phyloP scores from a whole-genome alignment of 192 early-diverging fungal genomes.

The Mortierella hygrophila region DNA sequence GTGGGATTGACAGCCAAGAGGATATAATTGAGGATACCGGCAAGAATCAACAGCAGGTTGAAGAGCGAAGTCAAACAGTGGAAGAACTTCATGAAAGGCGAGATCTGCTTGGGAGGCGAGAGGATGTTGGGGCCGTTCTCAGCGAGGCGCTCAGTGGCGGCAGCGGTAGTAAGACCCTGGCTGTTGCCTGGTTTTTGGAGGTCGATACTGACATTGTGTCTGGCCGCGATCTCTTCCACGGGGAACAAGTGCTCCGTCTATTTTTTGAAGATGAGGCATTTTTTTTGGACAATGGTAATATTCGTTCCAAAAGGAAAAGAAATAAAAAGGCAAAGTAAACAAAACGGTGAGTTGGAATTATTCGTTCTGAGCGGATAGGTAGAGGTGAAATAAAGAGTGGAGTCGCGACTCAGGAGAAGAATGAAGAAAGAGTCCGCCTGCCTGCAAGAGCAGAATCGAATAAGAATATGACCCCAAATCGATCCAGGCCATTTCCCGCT shows the following conservation, averaged over 20 bases:
- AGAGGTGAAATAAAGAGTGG: not conserved
- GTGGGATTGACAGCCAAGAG: conserved; percentile 82
- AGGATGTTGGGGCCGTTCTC: conserved; percentile 88
- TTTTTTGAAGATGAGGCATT: not conserved
- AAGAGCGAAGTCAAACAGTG: conserved; percentile 84
- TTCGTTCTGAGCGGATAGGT: not conserved
- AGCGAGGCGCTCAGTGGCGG: conserved; percentile 73
- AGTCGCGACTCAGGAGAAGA: not conserved
- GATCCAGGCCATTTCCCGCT: not conserved
- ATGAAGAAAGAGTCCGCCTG: not conserved
- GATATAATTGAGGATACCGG: conserved; percentile 87
- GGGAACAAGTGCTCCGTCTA: conserved; percentile 67
- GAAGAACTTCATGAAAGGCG: conserved; percentile 81
- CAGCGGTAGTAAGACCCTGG: conserved; percentile 72
- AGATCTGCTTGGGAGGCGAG: conserved; percentile 88
- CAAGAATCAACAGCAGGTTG: conserved; percentile 89
- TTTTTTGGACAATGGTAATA: not conserved
- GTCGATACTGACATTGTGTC: conserved; percentile 63
- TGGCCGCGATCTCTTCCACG: conserved; percentile 58
- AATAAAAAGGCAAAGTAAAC: not conserved
- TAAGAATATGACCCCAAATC: not conserved
- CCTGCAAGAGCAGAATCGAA: not conserved
- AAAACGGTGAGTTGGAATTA: not conserved
- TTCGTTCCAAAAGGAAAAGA: conserved; percentile 6
- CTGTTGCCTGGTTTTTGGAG: conserved; percentile 74